Evolutionary conservation across 2,329 filamentous ascomycete genomes (phyloP).

Genomic region (Talaromyces sp.): DNA sequence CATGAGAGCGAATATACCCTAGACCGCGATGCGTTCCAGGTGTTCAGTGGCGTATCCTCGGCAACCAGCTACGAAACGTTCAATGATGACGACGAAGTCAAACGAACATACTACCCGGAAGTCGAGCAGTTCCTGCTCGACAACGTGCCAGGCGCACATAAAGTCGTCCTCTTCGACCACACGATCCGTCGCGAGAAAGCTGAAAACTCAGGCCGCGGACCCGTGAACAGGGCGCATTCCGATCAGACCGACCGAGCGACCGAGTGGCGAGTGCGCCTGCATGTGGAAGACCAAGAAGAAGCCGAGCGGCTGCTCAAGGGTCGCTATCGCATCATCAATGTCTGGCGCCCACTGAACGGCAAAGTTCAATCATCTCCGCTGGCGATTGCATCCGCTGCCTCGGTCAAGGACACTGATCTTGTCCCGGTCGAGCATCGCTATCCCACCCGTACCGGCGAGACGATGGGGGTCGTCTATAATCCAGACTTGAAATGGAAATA

Average conservation of each 20-base stretch:
- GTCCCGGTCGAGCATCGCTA: conserved; percentile 71
- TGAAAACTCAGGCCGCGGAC: conserved; percentile 56
- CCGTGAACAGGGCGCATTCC: conserved; percentile 71
- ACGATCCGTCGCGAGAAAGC: conserved; percentile 64
- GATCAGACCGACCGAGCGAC: conserved; percentile 71
- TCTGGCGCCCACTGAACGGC: conserved; percentile 68
- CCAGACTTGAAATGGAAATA: conserved; percentile 69
- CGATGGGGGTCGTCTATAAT: conserved; percentile 61
- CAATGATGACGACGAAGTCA: conserved; percentile 66
- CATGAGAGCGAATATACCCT: conserved; percentile 61
- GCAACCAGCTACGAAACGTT: conserved; percentile 50
- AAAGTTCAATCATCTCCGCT: conserved; percentile 54
- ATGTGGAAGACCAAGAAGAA: conserved; percentile 57
- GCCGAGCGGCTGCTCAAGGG: conserved; percentile 60
- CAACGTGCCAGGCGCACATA: conserved; percentile 59
- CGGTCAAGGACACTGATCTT: conserved; percentile 57
- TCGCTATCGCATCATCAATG: conserved; percentile 79
- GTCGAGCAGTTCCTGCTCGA: conserved; percentile 66
- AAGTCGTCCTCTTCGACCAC: conserved; percentile 77
- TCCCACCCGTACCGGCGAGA: conserved; percentile 65
- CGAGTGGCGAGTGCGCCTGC: conserved; percentile 60
- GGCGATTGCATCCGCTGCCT: conserved; percentile 52
- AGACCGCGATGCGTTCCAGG: conserved; percentile 69
- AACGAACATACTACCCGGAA: conserved; percentile 75
- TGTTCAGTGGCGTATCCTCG: conserved; percentile 54